These are phyloP conservation scores for Microdochium bolleyi DNA, from an alignment of 2,329 filamentous ascomycete species.

Conservation along the genomic window DNA sequence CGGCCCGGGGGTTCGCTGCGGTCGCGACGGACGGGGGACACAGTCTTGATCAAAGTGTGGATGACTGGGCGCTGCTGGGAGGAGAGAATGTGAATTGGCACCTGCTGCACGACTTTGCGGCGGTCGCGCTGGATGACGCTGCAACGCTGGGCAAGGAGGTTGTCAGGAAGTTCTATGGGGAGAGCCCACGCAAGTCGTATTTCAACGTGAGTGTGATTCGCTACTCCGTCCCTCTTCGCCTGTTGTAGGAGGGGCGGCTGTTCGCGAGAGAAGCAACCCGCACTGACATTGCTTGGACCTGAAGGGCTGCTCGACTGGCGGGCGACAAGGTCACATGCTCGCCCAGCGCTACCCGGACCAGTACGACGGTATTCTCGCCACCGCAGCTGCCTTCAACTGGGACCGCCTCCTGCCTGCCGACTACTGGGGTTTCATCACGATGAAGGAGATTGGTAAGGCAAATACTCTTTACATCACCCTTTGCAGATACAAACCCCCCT, in stretches of 20 bases:
- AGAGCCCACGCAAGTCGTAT: constrained; percentile 13
- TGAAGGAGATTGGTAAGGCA: constrained; percentile 14
- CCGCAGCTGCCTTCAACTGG: constrained; percentile 21
- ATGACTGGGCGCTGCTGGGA: constrained; percentile 5
- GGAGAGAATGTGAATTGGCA: constrained; percentile 9
- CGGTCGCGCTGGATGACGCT: constrained; percentile 32
- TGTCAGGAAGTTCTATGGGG: constrained; percentile 37
- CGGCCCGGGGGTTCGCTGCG: constrained; percentile 9
- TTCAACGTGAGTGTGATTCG: neutral
- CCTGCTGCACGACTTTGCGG: constrained; percentile 23
- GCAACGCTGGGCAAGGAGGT: constrained; percentile 39
- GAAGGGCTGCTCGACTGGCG: constrained; percentile 44
- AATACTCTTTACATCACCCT: neutral
- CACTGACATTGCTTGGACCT: constrained; percentile 37
- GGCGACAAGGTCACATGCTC: constrained; percentile 43
- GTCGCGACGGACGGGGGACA: constrained; percentile 12
- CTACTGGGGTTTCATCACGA: constrained; percentile 27
- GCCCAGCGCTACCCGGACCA: constrained; percentile 42
- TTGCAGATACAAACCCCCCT: neutral
- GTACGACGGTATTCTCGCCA: constrained; percentile 44
- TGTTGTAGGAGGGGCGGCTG: too few species aligned
- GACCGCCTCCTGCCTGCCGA: constrained; percentile 5
- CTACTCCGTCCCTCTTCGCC: neutral
- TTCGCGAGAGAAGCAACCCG: neutral
- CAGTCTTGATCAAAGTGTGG: neutral